Evolutionary conservation across 768 basidiomycete genomes (phyloP), one percentile per base, ranked within the genome.

Genomic region (Lepiota brunneoincarnata): DNA sequence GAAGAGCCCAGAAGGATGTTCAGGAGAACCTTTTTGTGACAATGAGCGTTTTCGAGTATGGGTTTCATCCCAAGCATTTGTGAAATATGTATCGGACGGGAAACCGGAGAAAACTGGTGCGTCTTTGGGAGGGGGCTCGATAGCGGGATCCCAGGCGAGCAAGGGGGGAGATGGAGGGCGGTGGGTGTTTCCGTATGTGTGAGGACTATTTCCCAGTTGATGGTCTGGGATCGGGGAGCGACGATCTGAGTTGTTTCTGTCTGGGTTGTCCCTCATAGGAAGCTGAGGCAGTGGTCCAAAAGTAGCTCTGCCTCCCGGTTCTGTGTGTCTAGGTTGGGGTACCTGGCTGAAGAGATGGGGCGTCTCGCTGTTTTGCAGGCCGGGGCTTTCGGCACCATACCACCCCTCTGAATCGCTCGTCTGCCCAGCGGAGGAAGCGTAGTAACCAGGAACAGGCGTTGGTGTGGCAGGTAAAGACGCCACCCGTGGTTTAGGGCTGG

Each of bases 41-140:
- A 12, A 20, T 11, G 43, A 28, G 20, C 12, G 41, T 14, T 38
- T 48, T 47, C 58, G 67, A 48, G 59, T 56, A 54, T 75, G 71
- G 52, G 64, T 50, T 31, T 71, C 71, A 64, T 98, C 94, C 96
- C 95, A 98, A 24, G 83, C 77, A 64, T 95, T 93, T 34, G 84
- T 78, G 67, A 89, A 96, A 67, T 90, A 88, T 0, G 87, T 86
- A 56, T 87, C 80, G 28, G 79, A 66, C n/a, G 87, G 86, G 60
- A 87, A 91, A 60, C 77, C 80, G 62, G 76, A 80, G 0, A 69
- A 60, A 55, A 80, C 66, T 17, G 84, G 83, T 17, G 76, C 70
- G 36, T 71, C 73, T 28, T 75, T 84, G 3, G 93, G 91, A 3
- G 93, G 93, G 0, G 91, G 88, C 58, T 91, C 87, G 15, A 85